A percentile compares a stretch with the other conserved stretches of the same genome.
Conservation (phyloP, 495 filamentous ascomycete genomes). For the Staphylotrichum longicolle region DNA sequence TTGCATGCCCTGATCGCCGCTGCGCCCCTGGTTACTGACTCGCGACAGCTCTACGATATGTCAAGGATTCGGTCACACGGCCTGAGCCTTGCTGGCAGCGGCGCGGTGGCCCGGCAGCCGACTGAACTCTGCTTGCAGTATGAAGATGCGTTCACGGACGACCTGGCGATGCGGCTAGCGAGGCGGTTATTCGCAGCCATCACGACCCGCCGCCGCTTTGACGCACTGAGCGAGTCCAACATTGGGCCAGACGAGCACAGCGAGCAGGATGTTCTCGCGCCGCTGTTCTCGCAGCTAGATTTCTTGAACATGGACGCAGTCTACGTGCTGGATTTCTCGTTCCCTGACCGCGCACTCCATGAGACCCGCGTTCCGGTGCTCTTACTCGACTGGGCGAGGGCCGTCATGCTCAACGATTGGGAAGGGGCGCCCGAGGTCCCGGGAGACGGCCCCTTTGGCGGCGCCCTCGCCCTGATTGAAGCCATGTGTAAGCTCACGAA, state of each 20-base stretch:
- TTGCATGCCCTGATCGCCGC: constrained; percentile 53
- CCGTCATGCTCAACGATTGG: constrained; percentile 74
- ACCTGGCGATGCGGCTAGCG: constrained; percentile 51
- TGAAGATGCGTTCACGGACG: constrained; percentile 54
- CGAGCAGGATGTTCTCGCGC: constrained; percentile 46
- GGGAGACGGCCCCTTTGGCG: constrained; percentile 64
- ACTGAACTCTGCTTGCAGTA: constrained; percentile 51
- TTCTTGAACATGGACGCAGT: constrained; percentile 42
- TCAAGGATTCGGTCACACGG: constrained; percentile 52
- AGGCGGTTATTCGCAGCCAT: constrained; percentile 52
- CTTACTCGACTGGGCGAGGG: constrained; percentile 75
- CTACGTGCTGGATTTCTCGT: constrained; percentile 45
- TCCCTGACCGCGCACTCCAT: constrained; percentile 47
- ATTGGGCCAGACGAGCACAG: constrained; percentile 23
- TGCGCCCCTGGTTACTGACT: constrained; percentile 47
- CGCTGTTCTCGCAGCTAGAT: constrained; percentile 50
- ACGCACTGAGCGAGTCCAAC: constrained; percentile 41
- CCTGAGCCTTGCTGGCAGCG: constrained; percentile 38
- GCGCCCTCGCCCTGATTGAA: constrained; percentile 70
- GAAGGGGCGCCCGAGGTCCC: constrained; percentile 68
- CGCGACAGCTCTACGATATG: constrained; percentile 48
- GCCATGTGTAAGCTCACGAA: constrained; percentile 59
- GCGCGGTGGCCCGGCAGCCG: constrained; percentile 39
- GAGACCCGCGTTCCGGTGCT: constrained; percentile 53
- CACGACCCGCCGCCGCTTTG: constrained; percentile 45